These are phyloP conservation scores for Sporothrix curviconia DNA, from an alignment of 2,329 filamentous ascomycete genomes.

Conservation along the genomic window DNA sequence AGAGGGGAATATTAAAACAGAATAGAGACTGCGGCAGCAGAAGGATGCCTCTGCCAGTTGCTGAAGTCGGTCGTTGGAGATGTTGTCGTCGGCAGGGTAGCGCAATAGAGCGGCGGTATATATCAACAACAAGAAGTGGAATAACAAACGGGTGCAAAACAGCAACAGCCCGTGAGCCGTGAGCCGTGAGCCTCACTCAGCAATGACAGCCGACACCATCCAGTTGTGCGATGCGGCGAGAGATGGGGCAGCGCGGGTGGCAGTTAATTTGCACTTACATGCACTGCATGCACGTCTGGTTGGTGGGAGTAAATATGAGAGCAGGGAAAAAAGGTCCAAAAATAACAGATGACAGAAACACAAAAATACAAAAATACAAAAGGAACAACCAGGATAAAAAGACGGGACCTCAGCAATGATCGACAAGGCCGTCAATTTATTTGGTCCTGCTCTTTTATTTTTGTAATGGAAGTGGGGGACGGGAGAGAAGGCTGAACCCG, in stretches of 20 bases:
- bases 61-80: not conserved
- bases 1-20: too few species aligned
- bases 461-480: not conserved
- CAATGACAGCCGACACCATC: not conserved
- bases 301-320: not conserved
- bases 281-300: not conserved
- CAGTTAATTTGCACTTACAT: slow-evolving; percentile 2
- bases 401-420: not conserved
- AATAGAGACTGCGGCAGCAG: too few species aligned
- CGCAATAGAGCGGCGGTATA: not conserved
- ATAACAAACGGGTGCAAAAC: slow-evolving; percentile 24
- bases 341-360: not conserved
- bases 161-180: not conserved
- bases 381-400: not conserved
- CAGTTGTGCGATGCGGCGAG: not conserved
- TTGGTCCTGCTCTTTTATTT: not conserved
- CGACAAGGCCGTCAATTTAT: not conserved
- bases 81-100: not conserved
- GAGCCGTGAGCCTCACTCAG: slow-evolving; percentile 4
- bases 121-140: not conserved
- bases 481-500: not conserved
- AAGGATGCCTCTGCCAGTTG: not conserved
- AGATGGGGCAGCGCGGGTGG: not conserved
- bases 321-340: not conserved
- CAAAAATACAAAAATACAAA: not conserved